These are phyloP conservation scores for Candida wancherniae DNA, from an alignment of 805 yeast species.

Conservation along the genomic window DNA sequence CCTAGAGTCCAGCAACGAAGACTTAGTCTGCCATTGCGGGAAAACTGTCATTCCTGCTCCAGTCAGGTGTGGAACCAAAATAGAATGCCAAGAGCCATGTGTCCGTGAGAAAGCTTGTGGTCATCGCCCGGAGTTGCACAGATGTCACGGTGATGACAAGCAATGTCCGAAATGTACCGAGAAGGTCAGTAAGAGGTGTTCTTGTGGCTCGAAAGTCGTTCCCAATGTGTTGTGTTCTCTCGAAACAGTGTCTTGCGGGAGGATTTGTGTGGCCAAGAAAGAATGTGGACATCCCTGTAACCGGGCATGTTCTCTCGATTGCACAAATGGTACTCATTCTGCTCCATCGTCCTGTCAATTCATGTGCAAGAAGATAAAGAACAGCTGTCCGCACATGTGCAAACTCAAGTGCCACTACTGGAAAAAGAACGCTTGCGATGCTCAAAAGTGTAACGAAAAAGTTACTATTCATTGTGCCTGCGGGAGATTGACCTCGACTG, in stretches of 20 bases:
- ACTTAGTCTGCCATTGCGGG: slow-evolving; percentile 77
- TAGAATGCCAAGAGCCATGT: slow-evolving; percentile 66
- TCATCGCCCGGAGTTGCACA: slow-evolving; percentile 63
- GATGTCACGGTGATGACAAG: slow-evolving; percentile 64
- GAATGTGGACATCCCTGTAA: slow-evolving; percentile 46
- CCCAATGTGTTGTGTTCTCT: slow-evolving; percentile 69
- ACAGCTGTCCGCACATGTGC: slow-evolving; percentile 67
- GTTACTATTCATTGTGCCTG: slow-evolving; percentile 60
- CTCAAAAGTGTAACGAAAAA: slow-evolving; percentile 45
- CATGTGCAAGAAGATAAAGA: slow-evolving; percentile 49
- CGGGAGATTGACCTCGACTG: slow-evolving; percentile 46
- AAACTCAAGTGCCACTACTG: slow-evolving; percentile 56
- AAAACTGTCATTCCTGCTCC: slow-evolving; percentile 75
- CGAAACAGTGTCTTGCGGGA: slow-evolving; percentile 59
- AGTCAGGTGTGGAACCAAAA: slow-evolving; percentile 71
- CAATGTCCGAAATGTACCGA: slow-evolving; percentile 75
- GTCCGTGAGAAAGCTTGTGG: slow-evolving; percentile 58
- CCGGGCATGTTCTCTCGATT: slow-evolving; percentile 52
- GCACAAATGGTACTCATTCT: slow-evolving; percentile 60
- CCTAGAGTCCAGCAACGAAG: slow-evolving; percentile 74
- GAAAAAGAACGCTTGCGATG: slow-evolving; percentile 45
- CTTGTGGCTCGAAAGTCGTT: slow-evolving; percentile 54
- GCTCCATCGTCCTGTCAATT: slow-evolving; percentile 46
- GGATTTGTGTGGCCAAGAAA: slow-evolving; percentile 27
- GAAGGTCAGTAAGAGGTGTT: slow-evolving; percentile 51